These are phyloP conservation scores for Colletotrichum australisinense DNA, from an alignment of 2,329 filamentous ascomycete species.

Conservation along the genomic window DNA sequence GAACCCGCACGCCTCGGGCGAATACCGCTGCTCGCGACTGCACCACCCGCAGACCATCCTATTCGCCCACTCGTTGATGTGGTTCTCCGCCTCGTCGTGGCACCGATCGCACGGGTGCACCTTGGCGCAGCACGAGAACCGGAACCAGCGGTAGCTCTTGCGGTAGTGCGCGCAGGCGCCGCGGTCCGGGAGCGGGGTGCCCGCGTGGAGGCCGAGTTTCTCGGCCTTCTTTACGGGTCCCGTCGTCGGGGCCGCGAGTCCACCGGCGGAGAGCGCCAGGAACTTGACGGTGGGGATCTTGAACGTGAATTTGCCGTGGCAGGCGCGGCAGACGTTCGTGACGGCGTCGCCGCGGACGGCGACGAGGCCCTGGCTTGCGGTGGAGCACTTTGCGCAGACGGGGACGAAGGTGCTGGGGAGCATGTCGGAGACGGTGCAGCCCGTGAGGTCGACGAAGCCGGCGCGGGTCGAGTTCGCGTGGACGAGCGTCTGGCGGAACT, in stretches of 20 bases:
- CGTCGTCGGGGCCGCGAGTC: slow-evolving; percentile 51
- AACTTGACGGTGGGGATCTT: slow-evolving; percentile 84
- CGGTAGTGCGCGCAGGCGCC: slow-evolving; percentile 70
- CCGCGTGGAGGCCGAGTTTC: slow-evolving; percentile 66
- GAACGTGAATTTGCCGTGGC: slow-evolving; percentile 84
- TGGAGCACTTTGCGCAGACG: slow-evolving; percentile 82
- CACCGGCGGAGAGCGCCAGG: slow-evolving; percentile 72
- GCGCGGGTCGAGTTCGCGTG: slow-evolving; percentile 80
- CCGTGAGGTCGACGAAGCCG: slow-evolving; percentile 81
- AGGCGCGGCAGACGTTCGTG: slow-evolving; percentile 81
- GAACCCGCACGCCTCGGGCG: slow-evolving; percentile 79
- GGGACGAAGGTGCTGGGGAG: slow-evolving; percentile 84
- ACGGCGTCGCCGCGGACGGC: slow-evolving; percentile 80
- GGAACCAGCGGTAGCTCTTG: slow-evolving; percentile 72
- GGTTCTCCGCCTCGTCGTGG: slow-evolving; percentile 78
- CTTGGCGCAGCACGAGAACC: slow-evolving; percentile 71
- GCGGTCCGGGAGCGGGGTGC: slow-evolving; percentile 63
- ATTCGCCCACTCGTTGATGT: slow-evolving; percentile 84
- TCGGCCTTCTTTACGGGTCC: slow-evolving; percentile 60
- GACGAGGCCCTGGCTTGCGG: slow-evolving; percentile 73
- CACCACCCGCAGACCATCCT: slow-evolving; percentile 87
- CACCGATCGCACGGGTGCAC: slow-evolving; percentile 77
- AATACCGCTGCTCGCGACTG: slow-evolving; percentile 83
- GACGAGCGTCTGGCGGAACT: slow-evolving; percentile 76
- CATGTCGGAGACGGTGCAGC: slow-evolving; percentile 80